Evolutionary conservation across 2,329 filamentous ascomycete genomes (phyloP), one percentile per base, ranked within the genome.

Genomic region (Coleophoma eucalyptorum): DNA sequence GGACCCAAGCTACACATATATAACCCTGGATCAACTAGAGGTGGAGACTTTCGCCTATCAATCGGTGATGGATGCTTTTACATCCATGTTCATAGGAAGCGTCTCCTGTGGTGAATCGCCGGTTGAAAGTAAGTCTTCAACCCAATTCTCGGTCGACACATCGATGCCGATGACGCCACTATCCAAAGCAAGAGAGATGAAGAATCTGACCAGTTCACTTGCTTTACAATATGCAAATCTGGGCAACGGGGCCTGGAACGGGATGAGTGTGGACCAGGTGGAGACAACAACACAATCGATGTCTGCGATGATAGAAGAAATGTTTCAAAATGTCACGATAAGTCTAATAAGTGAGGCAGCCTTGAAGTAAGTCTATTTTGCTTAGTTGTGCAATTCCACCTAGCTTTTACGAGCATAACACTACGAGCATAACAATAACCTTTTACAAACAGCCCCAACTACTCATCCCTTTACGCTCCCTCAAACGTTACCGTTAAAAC

Each of bases 31-130:
- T 7, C 3, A 38, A 12, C 6, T 18, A 6, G 16, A 35, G 7
- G 13, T 46, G 12, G 26, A 46, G 31, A 46, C 26, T 5, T 46
- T 46, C 15, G 44, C 44, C 12, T 46, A 46, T 19, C 44, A 46
- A 13, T 33, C 44, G 1, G 32, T 46, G 12, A 15, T 46, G 26
- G 44, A 46, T 46, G 26, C 32, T 7, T 35, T 46, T 35, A 12
- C n/a, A 5, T 31, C 18, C n/a, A 46, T 46, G 12, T 33, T 46
- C 21, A 12, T 46, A 3, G 44, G 44, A 16, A 11, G 7, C 18
- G 18, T 46, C 26, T 10, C 15, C 15, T 6, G 10, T 10, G 33
- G 19, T 15, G 16, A n/a, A 20, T 19, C 16, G 10, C 19, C 13
- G 26, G 16, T 21, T 15, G 42, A 26, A 26, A 26, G 10, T 8